A percentile compares a stretch with the other conserved stretches of the same genome.
Evolutionary conservation across 805 yeast species (phyloP).

Genomic region (Kodamaea hsintzibuensis): DNA sequence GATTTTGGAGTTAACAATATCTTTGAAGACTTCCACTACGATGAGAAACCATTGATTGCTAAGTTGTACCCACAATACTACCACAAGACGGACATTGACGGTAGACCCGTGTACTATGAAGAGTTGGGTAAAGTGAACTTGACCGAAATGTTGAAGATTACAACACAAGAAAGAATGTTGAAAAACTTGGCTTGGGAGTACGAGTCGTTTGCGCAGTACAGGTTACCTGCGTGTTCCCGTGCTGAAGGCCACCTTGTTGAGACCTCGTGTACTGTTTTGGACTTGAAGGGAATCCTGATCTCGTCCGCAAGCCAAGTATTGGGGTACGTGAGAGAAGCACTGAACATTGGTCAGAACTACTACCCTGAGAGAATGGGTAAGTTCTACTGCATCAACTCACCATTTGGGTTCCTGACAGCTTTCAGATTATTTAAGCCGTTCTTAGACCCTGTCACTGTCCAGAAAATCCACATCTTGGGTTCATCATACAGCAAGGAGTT

Average conservation of each 20-base stretch:
- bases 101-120: conserved; percentile 94
- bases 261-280: conserved; percentile 95
- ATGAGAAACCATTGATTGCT: conserved; percentile 91
- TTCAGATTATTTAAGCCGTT: conserved; percentile 90
- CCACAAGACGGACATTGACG: conserved; percentile 95
- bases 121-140: conserved; percentile 90
- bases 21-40: conserved; percentile 82
- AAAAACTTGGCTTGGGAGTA: conserved; percentile 97
- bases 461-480: conserved; percentile 88
- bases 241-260: conserved; percentile 75
- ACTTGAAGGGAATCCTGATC: conserved; percentile 90
- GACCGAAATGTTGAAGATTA: conserved; percentile 87
- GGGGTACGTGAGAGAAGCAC: conserved; percentile 88
- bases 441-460: conserved; percentile 95
- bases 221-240: conserved; percentile 95
- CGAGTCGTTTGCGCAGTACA: conserved; percentile 78
- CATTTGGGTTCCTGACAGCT: conserved; percentile 95
- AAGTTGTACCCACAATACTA: conserved; percentile 93
- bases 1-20: conserved; percentile 86
- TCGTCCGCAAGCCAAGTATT: conserved; percentile 82
- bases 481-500: conserved; percentile 76
- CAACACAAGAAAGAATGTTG: conserved; percentile 94
- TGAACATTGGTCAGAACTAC: conserved; percentile 92
- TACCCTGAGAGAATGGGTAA: conserved; percentile 99
- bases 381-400: conserved; percentile 93